Evolutionary conservation across 371 early-diverging fungal species (phyloP).

Genomic region (Syncephalis plumigaleata): DNA sequence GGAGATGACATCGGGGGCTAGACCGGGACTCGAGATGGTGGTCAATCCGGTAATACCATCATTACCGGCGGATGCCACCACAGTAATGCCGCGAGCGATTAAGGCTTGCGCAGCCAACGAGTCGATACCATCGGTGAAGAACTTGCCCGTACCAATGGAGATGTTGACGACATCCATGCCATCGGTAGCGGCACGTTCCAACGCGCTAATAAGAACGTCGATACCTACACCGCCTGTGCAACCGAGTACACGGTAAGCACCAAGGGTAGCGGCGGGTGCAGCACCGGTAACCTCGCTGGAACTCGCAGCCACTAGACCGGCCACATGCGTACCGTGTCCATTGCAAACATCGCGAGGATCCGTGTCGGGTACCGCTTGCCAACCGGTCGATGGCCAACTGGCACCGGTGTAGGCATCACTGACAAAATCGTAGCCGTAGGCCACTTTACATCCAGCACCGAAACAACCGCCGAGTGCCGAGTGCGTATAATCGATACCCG

Average conservation of each 20-base stretch:
- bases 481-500: conserved; percentile 37
- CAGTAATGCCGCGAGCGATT: background rate
- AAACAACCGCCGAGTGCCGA: conserved; percentile 29
- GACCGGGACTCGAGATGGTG: conserved; percentile 35
- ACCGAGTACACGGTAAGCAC: conserved; percentile 42
- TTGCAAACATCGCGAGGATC: conserved; percentile 24
- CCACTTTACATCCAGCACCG: conserved; percentile 18
- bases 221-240: conserved; percentile 26
- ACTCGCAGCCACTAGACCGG: conserved; percentile 32
- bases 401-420: conserved; percentile 10
- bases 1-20: conserved; percentile 35
- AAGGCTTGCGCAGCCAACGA: background rate
- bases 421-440: conserved; percentile 22
- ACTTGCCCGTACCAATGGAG: conserved; percentile 26
- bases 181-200: conserved; percentile 33
- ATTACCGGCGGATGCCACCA: conserved; percentile 40
- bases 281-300: conserved; percentile 23
- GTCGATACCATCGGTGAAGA: background rate
- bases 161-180: conserved; percentile 38
- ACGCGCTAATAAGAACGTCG: conserved; percentile 17
- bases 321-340: conserved; percentile 37
- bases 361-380: too few relatives aligned
- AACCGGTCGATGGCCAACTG: conserved; percentile 1
- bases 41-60: conserved; percentile 41
- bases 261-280: conserved; percentile 34